Evolutionary conservation across 768 basidiomycete genomes (phyloP), one percentile per base, ranked within the genome.

Genomic region (Gautieria morchelliformis): DNA sequence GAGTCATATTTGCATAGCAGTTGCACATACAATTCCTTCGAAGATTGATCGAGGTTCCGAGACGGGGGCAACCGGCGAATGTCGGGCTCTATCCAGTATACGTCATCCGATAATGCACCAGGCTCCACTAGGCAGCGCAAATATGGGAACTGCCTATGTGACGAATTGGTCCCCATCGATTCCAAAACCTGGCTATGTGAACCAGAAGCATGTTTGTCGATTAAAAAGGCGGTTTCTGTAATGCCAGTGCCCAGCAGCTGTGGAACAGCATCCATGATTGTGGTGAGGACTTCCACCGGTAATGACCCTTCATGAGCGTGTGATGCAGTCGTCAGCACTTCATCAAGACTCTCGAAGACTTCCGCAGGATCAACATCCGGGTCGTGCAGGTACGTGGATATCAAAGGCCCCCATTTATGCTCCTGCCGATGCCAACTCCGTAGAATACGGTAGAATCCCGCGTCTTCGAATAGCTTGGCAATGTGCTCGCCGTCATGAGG

Each of bases 381-480:
- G 68, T 97, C 94, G 19, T 81, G 76, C 42, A 98, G 67, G 65
- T 85, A 88, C 3, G 89, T 85, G 49, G 76, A 73, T 27, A 95
- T 70, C 37, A 97, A 74, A 15, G 79, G 75, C 3, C 79, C 75
- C 93, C 93, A 98, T 59, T 79, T 76, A 22, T 71, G 76, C 48
- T 94, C 89, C 51, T 84, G 83, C 17, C 80, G 77, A 70, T 91
- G 83, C 77, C 89, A 86, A 9, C 80, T 75, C 42, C 93, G 84
- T 24, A 99, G 74, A 59, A 99, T 94, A 40, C 93, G 82, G 68
- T 84, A 94, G 73, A 99, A 99, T 0, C 90, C 85, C 0, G 95
- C 93, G 10, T 72, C 65, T 63, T 87, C 81, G 66, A 97, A 95
- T 3, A 92, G 72, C 10, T 66, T 66, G 41, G 86, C 69, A 53